Base-by-base conservation (phyloP, 352 stramenopile genomes). In the Phytophthora ohioensis region DNA sequence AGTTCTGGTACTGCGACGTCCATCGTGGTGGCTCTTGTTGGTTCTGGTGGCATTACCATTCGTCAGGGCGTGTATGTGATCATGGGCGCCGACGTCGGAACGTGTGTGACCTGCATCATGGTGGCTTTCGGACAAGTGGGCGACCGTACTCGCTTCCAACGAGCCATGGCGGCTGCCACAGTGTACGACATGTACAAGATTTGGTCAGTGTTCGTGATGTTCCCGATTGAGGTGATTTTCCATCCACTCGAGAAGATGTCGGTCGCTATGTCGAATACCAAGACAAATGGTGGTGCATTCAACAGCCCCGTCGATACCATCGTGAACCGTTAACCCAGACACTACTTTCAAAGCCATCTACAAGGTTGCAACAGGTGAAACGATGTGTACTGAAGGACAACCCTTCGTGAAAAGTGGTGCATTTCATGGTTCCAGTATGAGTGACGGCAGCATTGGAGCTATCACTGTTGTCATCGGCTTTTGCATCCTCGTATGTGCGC, bases 61-160 rank as follows among this genome's bases (percentile, higher is more conserved):
- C 75, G 88, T 7, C 77, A 90, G 62, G 91, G 75, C 30, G 94
- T 97, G 42, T 95, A 89, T 61, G 88, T 97, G 59, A 78, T 98
- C 58, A 97, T 98, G 87, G 92, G 91, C 12, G 91, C 92, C 41
- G 97, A 98, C 69, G 85, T 93, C 55, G 92, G 91, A 36, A 94
- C 87, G 5, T 89, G 86, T 39, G 88, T 97, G n/a, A 97, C 88
- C 38, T 96, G 90, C 63, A 96, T 91, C 52, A 97, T 97, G 70
- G 87, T 98, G 27, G 84, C 91, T 9, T 92, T 97, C 60, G 91
- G 84, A 41, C 90, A 97, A 41, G 87, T 97, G 49, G 77, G 75
- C 41, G 79, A 95, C 65, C 75, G 69, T 6, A 72, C 76, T 21
- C 69, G 85, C n/a, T 83, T 93, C 58, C 77, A 92, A 54, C 77